Conservation (phyloP, 345 rosid genomes). For the Carallia pectinifolia region DNA sequence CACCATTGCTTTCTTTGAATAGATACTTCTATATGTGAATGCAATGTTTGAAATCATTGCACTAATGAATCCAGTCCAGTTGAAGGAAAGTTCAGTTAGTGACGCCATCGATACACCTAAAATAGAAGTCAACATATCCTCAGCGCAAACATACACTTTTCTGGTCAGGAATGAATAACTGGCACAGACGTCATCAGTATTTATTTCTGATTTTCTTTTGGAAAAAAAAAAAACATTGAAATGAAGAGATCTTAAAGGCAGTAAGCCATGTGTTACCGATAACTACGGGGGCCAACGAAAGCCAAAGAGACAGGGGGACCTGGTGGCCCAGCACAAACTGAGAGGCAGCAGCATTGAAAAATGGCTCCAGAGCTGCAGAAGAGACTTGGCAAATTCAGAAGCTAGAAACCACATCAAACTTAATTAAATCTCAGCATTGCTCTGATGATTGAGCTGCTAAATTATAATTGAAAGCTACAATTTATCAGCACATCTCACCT, state of each 20-base stretch:
- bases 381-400: constrained; percentile 7
- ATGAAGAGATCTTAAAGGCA: not conserved
- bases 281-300: constrained; percentile 53
- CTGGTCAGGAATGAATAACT: not conserved
- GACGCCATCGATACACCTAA: constrained; percentile 60
- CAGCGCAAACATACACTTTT: not conserved
- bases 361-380: constrained; percentile 49
- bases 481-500: constrained; percentile 25
- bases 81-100: constrained; percentile 54
- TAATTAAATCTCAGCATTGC: not conserved
- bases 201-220: not conserved
- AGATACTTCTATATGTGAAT: constrained; percentile 54
- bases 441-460: not conserved
- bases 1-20: constrained; percentile 58
- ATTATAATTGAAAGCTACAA: not conserved
- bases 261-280: constrained; percentile 30
- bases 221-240: not conserved
- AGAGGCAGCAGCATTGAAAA: constrained; percentile 55
- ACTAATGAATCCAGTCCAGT: constrained; percentile 52
- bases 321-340: constrained; percentile 51
- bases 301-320: constrained; percentile 48
- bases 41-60: constrained; percentile 56
- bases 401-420: not conserved
- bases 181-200: not conserved
- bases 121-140: constrained; percentile 10